Percentiles rank a stretch among this genome's conserved stretches.
Conservation (phyloP, 768 basidiomycete species). For the Termitomyces sp. region DNA sequence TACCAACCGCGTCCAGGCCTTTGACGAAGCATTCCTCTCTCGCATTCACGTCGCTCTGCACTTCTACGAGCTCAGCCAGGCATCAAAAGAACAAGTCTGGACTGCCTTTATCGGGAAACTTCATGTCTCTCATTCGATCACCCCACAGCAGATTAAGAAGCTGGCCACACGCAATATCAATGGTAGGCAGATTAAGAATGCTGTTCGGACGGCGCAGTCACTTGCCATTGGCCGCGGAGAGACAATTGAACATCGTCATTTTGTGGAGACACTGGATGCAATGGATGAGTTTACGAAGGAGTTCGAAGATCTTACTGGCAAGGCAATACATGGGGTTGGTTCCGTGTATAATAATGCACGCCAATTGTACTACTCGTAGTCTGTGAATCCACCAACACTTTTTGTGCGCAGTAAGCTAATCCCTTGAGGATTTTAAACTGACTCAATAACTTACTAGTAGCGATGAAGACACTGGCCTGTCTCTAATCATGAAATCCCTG, state of each 20-base stretch:
- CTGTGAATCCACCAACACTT: neutral
- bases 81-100: conserved; percentile 63
- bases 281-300: conserved; percentile 59
- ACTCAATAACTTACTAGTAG: too few relatives aligned
- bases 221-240: conserved; percentile 51
- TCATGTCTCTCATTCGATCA: conserved; percentile 34
- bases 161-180: conserved; percentile 55
- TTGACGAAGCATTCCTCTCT: conserved; percentile 69
- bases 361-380: neutral
- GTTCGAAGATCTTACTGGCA: conserved; percentile 30
- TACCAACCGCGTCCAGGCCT: conserved; percentile 55
- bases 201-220: conserved; percentile 61
- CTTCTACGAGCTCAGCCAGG: conserved; percentile 54
- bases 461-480: too few relatives aligned
- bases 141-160: conserved; percentile 39
- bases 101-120: conserved; percentile 55
- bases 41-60: conserved; percentile 67
- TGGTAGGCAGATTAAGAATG: conserved; percentile 71
- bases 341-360: neutral
- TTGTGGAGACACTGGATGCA: conserved; percentile 57
- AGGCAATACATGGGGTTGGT: neutral
- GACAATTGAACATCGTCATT: conserved; percentile 46
- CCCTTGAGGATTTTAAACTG: too few relatives aligned
- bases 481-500: too few relatives aligned
- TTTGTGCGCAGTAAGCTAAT: neutral